phyloP scores from a whole-genome alignment of 1,284 basidiomycete genomes.

The Marasmius fiardii region DNA sequence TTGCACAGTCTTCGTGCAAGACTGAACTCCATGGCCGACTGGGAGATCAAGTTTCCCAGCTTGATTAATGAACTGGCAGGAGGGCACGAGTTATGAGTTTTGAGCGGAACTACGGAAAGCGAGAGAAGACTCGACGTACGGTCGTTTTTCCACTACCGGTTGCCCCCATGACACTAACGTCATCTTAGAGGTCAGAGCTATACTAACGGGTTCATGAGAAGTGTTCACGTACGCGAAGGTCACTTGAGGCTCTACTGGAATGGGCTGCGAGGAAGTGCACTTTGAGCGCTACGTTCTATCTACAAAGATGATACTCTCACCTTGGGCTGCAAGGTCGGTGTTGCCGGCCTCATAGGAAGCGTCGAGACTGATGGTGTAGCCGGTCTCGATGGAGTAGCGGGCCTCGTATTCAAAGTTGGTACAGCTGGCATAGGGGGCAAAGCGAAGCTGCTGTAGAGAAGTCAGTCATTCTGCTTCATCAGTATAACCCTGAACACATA shows the following conservation, averaged over 20 bases:
- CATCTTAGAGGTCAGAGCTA: neutral
- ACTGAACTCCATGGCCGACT: constrained; percentile 27
- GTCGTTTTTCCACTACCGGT: constrained; percentile 43
- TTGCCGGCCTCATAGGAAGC: neutral
- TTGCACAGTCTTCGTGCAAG: constrained; percentile 28
- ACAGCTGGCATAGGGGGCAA: neutral
- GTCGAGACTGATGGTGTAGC: neutral
- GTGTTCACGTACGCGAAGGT: neutral
- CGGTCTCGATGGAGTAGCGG: neutral
- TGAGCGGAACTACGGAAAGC: neutral
- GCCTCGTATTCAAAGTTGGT: neutral
- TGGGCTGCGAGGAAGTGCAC: neutral
- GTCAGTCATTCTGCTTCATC: neutral
- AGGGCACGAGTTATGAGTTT: neutral
- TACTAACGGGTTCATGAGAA: neutral
- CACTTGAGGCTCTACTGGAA: neutral
- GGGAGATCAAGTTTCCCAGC: constrained; percentile 27
- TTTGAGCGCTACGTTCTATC: neutral
- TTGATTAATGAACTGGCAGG: constrained; percentile 32
- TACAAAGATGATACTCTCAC: neutral
- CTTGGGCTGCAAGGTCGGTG: neutral
- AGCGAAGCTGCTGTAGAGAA: neutral
- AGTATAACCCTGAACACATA: neutral
- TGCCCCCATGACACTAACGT: constrained; percentile 39
- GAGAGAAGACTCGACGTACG: constrained; percentile 21